Conservation (phyloP, 192 early-diverging fungal species). For the Backusella tarrabulga region DNA sequence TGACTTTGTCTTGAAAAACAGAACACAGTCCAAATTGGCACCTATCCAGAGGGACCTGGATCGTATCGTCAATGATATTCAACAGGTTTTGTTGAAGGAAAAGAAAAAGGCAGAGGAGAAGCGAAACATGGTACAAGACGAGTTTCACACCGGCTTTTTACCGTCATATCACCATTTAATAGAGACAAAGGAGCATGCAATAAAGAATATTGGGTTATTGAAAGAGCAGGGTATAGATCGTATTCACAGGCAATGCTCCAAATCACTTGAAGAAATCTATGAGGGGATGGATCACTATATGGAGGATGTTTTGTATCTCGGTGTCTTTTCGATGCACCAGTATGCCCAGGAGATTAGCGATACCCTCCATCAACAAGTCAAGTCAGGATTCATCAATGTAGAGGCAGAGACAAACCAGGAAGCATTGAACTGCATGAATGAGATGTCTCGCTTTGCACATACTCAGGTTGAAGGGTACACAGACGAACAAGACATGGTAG, state of each 20-base stretch:
- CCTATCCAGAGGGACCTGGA: conserved; percentile 87
- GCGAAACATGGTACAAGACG: conserved; percentile 51
- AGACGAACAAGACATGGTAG: not conserved
- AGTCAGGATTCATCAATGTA: conserved; percentile 54
- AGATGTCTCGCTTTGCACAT: conserved; percentile 35
- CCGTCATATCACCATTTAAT: conserved; percentile 68
- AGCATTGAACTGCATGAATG: conserved; percentile 31
- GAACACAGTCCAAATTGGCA: conserved; percentile 86
- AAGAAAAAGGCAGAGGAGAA: conserved; percentile 55
- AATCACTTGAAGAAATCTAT: not conserved
- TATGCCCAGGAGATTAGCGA: conserved; percentile 79
- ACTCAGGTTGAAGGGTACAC: not conserved
- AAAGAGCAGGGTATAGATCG: conserved; percentile 23
- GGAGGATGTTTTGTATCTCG: conserved; percentile 51
- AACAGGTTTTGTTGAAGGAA: conserved; percentile 67
- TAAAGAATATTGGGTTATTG: conserved; percentile 55
- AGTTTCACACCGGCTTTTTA: conserved; percentile 62
- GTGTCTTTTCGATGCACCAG: conserved; percentile 76
- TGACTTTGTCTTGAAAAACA: conserved; percentile 90
- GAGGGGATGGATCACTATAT: not conserved
- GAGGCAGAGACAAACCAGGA: conserved; percentile 53
- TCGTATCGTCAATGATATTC: conserved; percentile 81
- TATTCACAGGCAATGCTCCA: not conserved
- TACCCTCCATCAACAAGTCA: conserved; percentile 57
- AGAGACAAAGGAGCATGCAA: conserved; percentile 61